phyloP scores from a whole-genome alignment of 495 filamentous ascomycete genomes.

The Aspergillus taichungensis region DNA sequence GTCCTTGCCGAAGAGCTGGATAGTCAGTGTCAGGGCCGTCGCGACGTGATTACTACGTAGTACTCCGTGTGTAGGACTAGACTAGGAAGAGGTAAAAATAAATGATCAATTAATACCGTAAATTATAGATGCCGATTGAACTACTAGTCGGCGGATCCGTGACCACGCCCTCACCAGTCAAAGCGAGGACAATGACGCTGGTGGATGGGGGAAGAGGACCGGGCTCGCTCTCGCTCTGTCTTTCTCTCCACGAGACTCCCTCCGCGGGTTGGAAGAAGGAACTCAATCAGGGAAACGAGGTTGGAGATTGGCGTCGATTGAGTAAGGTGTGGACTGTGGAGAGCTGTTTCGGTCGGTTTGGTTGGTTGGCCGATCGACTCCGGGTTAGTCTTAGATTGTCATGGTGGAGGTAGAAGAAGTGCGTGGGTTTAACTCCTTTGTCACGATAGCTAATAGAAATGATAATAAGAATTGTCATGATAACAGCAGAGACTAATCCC shows the following conservation, averaged over 20 bases:
- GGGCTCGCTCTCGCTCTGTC: not conserved
- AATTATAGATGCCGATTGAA: constrained; percentile 5
- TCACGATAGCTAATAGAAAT: too few species aligned
- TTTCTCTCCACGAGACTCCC: constrained; percentile 11
- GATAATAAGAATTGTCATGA: too few species aligned
- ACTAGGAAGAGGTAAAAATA: not conserved
- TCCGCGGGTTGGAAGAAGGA: constrained; percentile 3
- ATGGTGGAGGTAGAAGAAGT: not conserved
- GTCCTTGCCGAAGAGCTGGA: too few species aligned
- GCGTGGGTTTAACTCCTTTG: too few species aligned
- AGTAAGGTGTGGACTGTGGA: not conserved
- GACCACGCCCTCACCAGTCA: constrained; percentile 6
- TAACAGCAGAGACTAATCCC: too few species aligned
- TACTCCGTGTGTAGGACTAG: too few species aligned
- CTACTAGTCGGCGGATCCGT: constrained; percentile 8
- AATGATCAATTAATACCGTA: constrained; percentile 3
- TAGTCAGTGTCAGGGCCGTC: too few species aligned
- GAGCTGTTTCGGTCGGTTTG: too few species aligned
- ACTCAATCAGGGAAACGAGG: constrained; percentile 11
- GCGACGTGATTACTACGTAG: too few species aligned
- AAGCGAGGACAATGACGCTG: constrained; percentile 12
- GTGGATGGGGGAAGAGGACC: constrained; percentile 3
- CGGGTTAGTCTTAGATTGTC: not conserved
- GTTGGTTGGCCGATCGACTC: constrained; percentile 2
- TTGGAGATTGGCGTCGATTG: constrained; percentile 8